A percentile compares a stretch with the other conserved stretches of the same genome.
Conservation (phyloP, 768 basidiomycete genomes). For the Amylocystis lapponica region DNA sequence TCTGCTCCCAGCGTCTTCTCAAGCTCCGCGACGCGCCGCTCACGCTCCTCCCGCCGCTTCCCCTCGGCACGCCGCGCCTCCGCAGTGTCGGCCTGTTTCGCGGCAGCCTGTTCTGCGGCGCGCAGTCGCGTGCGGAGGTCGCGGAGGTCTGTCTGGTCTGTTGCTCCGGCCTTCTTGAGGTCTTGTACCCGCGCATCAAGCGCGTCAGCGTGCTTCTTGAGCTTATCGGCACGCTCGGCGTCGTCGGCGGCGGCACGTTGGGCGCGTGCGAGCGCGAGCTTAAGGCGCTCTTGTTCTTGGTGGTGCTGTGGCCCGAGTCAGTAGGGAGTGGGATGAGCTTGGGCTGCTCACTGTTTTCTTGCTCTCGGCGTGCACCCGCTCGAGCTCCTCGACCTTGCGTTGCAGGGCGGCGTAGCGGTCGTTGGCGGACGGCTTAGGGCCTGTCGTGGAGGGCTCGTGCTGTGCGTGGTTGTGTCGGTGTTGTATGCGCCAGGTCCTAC, state of each 20-base stretch:
- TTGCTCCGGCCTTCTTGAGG: constrained; percentile 40
- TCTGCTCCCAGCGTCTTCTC: constrained; percentile 47
- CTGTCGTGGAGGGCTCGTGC: constrained; percentile 22
- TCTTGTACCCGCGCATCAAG: constrained; percentile 60
- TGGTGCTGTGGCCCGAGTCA: constrained; percentile 41
- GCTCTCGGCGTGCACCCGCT: constrained; percentile 54
- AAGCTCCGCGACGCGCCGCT: constrained; percentile 48
- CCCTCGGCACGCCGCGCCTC: constrained; percentile 51
- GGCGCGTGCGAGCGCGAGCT: constrained; percentile 45
- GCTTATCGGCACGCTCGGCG: constrained; percentile 48
- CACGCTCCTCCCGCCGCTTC: constrained; percentile 49
- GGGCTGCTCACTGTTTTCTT: constrained; percentile 52
- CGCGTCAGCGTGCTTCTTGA: constrained; percentile 54
- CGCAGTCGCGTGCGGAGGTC: constrained; percentile 56
- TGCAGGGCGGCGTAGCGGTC: constrained; percentile 54
- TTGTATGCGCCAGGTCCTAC: constrained; percentile 32
- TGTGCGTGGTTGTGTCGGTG: constrained; percentile 17
- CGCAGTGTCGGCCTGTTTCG: constrained; percentile 45
- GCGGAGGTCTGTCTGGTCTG: constrained; percentile 59
- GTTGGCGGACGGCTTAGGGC: constrained; percentile 10
- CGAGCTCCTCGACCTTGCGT: constrained; percentile 58
- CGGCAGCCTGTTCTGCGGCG: constrained; percentile 43
- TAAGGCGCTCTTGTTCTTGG: constrained; percentile 52
- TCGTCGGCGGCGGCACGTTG: constrained; percentile 47
- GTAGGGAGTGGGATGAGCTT: background rate